Base-by-base conservation (phyloP, 495 filamentous ascomycete genomes). In the Lentithecium fluviatile region DNA sequence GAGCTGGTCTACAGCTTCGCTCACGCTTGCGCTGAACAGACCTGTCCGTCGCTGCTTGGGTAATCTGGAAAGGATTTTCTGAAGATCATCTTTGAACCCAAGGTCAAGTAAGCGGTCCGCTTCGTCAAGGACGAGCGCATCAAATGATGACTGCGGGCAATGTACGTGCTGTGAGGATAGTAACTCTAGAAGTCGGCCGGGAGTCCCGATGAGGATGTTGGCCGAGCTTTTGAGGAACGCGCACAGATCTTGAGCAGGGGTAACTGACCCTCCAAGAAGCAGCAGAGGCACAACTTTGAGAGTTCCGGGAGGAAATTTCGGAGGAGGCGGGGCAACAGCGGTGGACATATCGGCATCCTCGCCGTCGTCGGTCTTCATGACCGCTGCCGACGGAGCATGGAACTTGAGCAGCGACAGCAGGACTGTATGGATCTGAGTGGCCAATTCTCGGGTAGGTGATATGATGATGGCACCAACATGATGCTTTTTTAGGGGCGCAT, bases 41-140 rank as follows among this genome's bases (percentile, higher is more conserved):
- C 94, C 94, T 0, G 95, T 98, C 15, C 94, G 81, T 36, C 94
- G 79, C 70, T 98, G 95, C 69, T 97, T 98, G 2, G 94, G 95
- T 12, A 98, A 76, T 10, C 88, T 82, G 11, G 83, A 80, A 29
- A 97, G 75, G 52, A 98, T 98, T 48, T 83, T 88, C 51, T 90
- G 89, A 4, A 98, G 76, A 62, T 94, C 88, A 7, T 93, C 85
- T 68, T 91, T 91, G 77, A 98, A 97, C 8, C 95, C 95, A n/a
- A 97, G 78, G 73, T 98, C 95, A 7, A 98, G 77, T 23, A 98
- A 75, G 53, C 95, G 77, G 70, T 98, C 94, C 42, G 94, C 94
- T 74, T 98, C 94, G 68, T 98, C 94, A 51, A 98, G 79, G 46
- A 98, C 88, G 12, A 98, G 80, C 57, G 88, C 84, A 67, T 97